A percentile compares a stretch with the other conserved stretches of the same genome.
These are phyloP conservation scores for Aegilops longissima DNA, from an alignment of 176 grass and related monocot genomes.

Conservation along the genomic window DNA sequence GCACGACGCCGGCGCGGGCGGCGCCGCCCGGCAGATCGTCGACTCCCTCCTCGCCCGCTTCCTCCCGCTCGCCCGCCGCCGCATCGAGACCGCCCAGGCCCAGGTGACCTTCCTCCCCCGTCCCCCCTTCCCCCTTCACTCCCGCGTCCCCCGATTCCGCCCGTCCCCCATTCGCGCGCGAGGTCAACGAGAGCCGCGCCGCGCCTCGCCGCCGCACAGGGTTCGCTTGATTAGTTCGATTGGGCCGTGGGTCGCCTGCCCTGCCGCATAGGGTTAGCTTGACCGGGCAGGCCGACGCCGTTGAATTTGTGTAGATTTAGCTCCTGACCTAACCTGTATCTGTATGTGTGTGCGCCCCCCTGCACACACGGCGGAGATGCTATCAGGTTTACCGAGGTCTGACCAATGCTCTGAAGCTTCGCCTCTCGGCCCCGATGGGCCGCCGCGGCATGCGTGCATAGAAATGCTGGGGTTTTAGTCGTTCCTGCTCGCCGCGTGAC, in stretches of 20 bases:
- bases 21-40: conserved; percentile 96
- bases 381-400: neutral
- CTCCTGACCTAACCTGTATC: neutral
- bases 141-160: neutral
- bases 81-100: conserved; percentile 99
- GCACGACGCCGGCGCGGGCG: conserved; percentile 63
- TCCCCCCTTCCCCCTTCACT: neutral
- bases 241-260: neutral
- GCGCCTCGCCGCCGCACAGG: neutral
- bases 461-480: neutral
- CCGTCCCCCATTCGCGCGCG: neutral
- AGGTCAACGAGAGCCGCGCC: neutral
- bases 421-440: too few species aligned
- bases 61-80: conserved; percentile 91
- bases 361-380: neutral
- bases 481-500: too few species aligned
- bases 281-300: neutral
- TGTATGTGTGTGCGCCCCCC: too few species aligned
- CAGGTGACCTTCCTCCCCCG: conserved; percentile 45
- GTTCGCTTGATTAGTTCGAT: neutral
- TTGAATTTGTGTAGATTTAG: neutral
- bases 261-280: too few species aligned
- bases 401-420: neutral
- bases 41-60: conserved; percentile 94
- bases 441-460: too few species aligned